These are phyloP conservation scores for Periconia digitata DNA, from an alignment of 2,329 filamentous ascomycete species.

Conservation along the genomic window DNA sequence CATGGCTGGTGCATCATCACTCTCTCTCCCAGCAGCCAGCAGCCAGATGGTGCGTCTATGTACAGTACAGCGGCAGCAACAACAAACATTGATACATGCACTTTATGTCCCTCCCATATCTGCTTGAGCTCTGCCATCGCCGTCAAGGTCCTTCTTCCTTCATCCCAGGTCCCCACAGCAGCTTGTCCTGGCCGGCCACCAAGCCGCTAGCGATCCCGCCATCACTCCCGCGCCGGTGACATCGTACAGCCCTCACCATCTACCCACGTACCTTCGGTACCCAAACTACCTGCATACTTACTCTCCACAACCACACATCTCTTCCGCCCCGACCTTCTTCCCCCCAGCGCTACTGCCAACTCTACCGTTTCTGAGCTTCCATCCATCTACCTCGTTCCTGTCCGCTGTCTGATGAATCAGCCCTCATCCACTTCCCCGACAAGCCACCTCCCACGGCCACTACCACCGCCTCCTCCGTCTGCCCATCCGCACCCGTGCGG, in stretches of 20 bases:
- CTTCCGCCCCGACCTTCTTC: slow-evolving; percentile 6
- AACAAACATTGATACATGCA: too few relatives aligned
- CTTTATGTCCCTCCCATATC: too few relatives aligned
- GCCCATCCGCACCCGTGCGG: slow-evolving; percentile 34
- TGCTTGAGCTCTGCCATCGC: background rate
- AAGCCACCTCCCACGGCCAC: slow-evolving; percentile 20
- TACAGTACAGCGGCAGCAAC: too few relatives aligned
- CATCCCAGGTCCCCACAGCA: background rate
- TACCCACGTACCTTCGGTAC: too few relatives aligned
- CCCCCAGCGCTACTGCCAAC: background rate
- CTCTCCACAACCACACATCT: background rate
- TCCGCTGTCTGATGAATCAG: slow-evolving; percentile 18
- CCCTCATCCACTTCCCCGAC: slow-evolving; percentile 11
- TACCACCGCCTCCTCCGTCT: slow-evolving; percentile 21
- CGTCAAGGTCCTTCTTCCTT: background rate
- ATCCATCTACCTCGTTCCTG: slow-evolving; percentile 9
- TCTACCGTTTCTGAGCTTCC: background rate
- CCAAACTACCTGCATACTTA: too few relatives aligned
- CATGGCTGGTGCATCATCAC: too few relatives aligned
- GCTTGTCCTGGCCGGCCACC: too few relatives aligned
- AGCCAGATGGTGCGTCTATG: too few relatives aligned
- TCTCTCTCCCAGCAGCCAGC: too few relatives aligned
- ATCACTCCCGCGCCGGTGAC: slow-evolving; percentile 21
- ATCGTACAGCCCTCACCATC: slow-evolving; percentile 21
- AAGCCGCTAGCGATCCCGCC: slow-evolving; percentile 5